A percentile compares a stretch with the other conserved stretches of the same genome.
phyloP scores from a whole-genome alignment of 495 filamentous ascomycete genomes.

The Oleoguttula mirabilis region DNA sequence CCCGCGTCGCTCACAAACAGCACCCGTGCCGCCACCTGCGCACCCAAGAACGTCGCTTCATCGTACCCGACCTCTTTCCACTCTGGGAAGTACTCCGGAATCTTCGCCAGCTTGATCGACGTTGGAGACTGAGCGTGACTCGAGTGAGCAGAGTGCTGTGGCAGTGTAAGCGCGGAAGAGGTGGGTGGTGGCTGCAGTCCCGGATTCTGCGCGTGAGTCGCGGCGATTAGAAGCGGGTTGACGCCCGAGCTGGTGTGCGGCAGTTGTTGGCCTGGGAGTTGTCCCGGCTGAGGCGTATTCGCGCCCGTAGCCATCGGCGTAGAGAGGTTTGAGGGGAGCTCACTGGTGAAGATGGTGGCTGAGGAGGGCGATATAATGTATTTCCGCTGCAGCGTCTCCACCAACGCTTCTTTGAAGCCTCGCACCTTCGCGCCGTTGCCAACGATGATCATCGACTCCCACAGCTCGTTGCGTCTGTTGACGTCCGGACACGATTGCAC shows the following conservation, averaged over 20 bases:
- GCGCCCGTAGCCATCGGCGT: conserved; percentile 85
- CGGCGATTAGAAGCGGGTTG: conserved; percentile 85
- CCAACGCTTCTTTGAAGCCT: conserved; percentile 76
- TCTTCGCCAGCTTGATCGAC: conserved; percentile 62
- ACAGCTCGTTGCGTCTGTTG: conserved; percentile 67
- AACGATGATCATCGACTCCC: conserved; percentile 79
- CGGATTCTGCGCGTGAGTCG: conserved; percentile 55
- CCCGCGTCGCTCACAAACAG: conserved; percentile 63
- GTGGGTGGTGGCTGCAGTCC: conserved; percentile 31
- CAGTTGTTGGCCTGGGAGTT: conserved; percentile 31
- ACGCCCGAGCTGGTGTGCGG: conserved; percentile 44
- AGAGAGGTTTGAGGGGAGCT: conserved; percentile 79
- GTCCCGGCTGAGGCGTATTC: conserved; percentile 72
- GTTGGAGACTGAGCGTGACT: conserved; percentile 81
- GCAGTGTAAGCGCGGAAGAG: conserved; percentile 26
- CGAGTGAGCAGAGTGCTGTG: conserved; percentile 47
- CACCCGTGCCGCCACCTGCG: conserved; percentile 64
- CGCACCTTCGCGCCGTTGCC: conserved; percentile 77
- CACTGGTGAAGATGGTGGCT: conserved; percentile 91
- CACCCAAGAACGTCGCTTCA: conserved; percentile 53
- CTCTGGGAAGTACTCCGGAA: conserved; percentile 83
- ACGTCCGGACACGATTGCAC: conserved; percentile 68
- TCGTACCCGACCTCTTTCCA: conserved; percentile 73
- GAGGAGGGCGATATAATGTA: conserved; percentile 82
- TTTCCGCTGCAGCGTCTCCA: conserved; percentile 63